These are phyloP conservation scores for Lindgomyces ingoldianus DNA, from an alignment of 495 filamentous ascomycete species.

Conservation along the genomic window DNA sequence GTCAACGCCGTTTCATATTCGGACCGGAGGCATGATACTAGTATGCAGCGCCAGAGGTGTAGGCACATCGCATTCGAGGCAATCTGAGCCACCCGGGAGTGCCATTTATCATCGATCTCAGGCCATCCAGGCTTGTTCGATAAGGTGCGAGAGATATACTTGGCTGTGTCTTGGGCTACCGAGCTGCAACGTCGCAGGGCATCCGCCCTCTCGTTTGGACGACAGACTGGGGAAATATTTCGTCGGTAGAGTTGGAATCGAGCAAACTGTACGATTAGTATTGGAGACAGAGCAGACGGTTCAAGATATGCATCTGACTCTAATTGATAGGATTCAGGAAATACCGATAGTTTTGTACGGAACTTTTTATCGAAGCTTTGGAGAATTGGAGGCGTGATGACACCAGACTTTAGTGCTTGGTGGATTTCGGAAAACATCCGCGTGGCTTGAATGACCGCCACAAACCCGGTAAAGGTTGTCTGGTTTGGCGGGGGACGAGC, in stretches of 20 bases:
- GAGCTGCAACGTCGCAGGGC: conserved; percentile 77
- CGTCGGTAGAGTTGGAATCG: conserved; percentile 87
- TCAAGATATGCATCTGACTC: conserved; percentile 65
- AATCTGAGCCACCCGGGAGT: conserved; percentile 53
- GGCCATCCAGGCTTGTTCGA: background rate
- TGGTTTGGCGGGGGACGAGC: conserved; percentile 54
- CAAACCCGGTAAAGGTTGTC: conserved; percentile 61
- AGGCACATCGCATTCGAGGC: conserved; percentile 70
- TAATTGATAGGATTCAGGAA: conserved; percentile 71
- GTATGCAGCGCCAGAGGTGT: conserved; percentile 86
- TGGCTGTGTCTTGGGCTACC: conserved; percentile 74
- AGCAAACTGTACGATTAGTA: conserved; percentile 78
- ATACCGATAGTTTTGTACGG: conserved; percentile 67
- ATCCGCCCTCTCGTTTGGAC: conserved; percentile 59
- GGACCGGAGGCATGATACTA: conserved; percentile 74
- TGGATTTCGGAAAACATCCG: conserved; percentile 77
- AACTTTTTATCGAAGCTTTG: conserved; percentile 84
- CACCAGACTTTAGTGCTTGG: conserved; percentile 66
- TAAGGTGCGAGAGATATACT: conserved; percentile 62
- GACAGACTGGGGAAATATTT: conserved; percentile 77
- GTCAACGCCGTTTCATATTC: conserved; percentile 69
- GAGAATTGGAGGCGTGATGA: conserved; percentile 69
- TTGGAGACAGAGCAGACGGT: conserved; percentile 68
- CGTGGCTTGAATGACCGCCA: conserved; percentile 73
- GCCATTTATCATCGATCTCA: conserved; percentile 45